Percentiles rank a stretch among this genome's conserved stretches.
Conservation (phyloP, 345 rosid genomes). For the Euphorbia lathyris region DNA sequence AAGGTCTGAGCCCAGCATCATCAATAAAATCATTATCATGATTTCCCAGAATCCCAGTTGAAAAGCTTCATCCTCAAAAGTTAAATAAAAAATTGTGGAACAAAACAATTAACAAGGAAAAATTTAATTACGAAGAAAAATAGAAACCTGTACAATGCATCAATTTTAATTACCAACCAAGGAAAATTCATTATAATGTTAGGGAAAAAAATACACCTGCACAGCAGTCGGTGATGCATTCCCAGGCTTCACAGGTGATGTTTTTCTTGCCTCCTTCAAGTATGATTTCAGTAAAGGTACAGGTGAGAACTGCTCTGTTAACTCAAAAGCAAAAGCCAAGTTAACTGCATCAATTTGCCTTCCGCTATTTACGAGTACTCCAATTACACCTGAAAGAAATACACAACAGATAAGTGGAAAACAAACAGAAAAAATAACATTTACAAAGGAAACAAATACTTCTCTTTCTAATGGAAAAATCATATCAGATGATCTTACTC, state of each 20-base stretch:
- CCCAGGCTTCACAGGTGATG: slow-evolving; percentile 58
- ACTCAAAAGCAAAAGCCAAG: slow-evolving; percentile 92
- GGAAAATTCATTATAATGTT: not conserved
- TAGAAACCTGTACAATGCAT: not conserved
- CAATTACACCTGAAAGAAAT: slow-evolving; percentile 62
- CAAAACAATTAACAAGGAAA: not conserved
- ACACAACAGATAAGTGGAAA: not conserved
- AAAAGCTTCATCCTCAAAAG: not conserved
- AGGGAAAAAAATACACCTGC: slow-evolving; percentile 44
- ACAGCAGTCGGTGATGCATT: slow-evolving; percentile 47
- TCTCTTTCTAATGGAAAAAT: not conserved
- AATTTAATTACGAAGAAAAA: not conserved
- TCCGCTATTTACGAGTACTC: slow-evolving; percentile 76
- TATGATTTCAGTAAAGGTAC: slow-evolving; percentile 76
- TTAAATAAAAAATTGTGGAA: not conserved
- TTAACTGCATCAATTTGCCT: slow-evolving; percentile 97
- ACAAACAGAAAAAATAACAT: slow-evolving; percentile 3
- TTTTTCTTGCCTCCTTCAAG: slow-evolving; percentile 75
- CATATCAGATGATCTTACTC: not conserved
- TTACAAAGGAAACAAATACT: slow-evolving; percentile 2
- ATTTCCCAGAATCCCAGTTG: not conserved
- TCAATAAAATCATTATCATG: not conserved
- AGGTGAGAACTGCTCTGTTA: slow-evolving; percentile 76
- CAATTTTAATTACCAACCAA: not conserved
- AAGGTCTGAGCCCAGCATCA: not conserved